phyloP scores from a whole-genome alignment of 768 basidiomycete species.

The Boletus fagicola region DNA sequence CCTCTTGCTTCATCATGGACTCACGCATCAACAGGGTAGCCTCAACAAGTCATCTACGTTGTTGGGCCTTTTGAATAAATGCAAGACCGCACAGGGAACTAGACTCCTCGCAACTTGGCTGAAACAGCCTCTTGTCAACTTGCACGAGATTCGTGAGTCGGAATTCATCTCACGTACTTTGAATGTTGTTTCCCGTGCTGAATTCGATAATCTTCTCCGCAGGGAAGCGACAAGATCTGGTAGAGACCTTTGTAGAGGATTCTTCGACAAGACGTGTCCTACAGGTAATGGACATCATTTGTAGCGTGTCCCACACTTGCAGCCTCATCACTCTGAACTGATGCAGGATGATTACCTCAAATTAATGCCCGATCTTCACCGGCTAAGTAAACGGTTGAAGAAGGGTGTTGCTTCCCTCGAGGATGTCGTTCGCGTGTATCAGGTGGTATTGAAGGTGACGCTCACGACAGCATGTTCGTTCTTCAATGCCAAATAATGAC shows the following conservation, averaged over 20 bases:
- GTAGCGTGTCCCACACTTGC: too few species aligned
- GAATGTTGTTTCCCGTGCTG: background rate
- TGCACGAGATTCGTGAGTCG: constrained; percentile 85
- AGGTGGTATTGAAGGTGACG: constrained; percentile 79
- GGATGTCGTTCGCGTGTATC: constrained; percentile 94
- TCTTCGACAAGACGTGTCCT: constrained; percentile 65
- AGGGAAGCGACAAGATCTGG: constrained; percentile 87
- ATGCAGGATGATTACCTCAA: constrained; percentile 82
- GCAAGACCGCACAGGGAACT: constrained; percentile 94
- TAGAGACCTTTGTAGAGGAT: constrained; percentile 84
- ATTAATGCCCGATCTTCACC: constrained; percentile 89
- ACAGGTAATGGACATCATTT: constrained; percentile 50
- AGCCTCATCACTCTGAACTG: background rate
- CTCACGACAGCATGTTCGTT: background rate
- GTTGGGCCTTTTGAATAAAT: constrained; percentile 87
- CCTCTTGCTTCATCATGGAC: background rate
- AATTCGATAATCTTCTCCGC: background rate
- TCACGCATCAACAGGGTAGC: constrained; percentile 41
- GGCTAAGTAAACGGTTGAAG: constrained; percentile 90
- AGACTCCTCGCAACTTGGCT: constrained; percentile 88
- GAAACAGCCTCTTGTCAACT: constrained; percentile 91
- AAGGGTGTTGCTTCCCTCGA: constrained; percentile 81
- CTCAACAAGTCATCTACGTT: constrained; percentile 81
- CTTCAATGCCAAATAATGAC: background rate
- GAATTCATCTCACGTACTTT: background rate